Percentiles rank a stretch among this genome's conserved stretches.
Conservation (phyloP, 202 grass and related monocot species). For the Musa balbisiana region DNA sequence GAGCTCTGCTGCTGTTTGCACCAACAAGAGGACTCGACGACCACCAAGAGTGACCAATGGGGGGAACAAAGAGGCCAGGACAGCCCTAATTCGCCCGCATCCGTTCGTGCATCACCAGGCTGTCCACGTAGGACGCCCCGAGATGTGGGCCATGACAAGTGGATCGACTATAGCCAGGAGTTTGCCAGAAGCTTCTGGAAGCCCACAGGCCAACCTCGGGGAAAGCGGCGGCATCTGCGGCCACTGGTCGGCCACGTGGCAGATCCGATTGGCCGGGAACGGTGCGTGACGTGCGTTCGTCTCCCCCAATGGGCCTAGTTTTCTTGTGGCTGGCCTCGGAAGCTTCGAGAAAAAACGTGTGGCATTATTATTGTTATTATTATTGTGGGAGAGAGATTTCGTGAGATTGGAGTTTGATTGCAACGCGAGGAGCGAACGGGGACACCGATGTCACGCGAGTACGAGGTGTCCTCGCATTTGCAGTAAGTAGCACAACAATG, state of each 20-base stretch:
- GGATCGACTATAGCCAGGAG: conserved; percentile 50
- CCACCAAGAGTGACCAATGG: conserved; percentile 16
- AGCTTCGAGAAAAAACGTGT: neutral
- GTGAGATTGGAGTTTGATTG: no score
- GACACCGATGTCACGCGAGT: neutral
- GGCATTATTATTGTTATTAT: no score
- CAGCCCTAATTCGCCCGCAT: conserved; percentile 47
- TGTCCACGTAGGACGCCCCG: conserved; percentile 58
- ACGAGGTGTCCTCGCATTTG: neutral
- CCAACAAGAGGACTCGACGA: conserved; percentile 20
- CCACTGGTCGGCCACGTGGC: neutral
- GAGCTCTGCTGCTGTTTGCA: conserved; percentile 2
- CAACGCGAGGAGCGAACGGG: no score
- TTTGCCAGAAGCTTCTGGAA: conserved; percentile 71
- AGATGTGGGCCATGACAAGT: conserved; percentile 32
- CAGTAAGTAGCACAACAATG: no score
- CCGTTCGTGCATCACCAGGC: conserved; percentile 46
- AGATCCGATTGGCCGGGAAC: neutral
- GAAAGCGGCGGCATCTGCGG: no score
- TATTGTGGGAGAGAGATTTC: no score
- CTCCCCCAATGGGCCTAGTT: neutral
- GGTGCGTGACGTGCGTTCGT: neutral
- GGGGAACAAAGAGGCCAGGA: conserved; percentile 24
- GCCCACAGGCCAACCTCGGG: conserved; percentile 3
- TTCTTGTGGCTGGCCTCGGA: neutral